Evolutionary conservation across 345 rosid species (phyloP), one percentile per base, ranked within the genome.

Genomic region (Eucalyptus pauciflora): DNA sequence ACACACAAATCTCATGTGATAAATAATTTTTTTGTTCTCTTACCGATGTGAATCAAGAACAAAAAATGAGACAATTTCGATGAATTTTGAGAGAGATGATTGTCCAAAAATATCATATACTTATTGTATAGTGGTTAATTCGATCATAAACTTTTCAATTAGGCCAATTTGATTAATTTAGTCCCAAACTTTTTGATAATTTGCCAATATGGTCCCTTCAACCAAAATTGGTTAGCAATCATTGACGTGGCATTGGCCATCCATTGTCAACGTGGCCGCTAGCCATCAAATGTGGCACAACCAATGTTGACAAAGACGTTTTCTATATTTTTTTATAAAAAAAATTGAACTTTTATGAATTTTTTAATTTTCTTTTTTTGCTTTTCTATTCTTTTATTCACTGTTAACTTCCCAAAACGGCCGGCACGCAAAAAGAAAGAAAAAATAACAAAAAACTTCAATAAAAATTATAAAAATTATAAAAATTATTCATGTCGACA

Each of bases 231-330:
- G 31, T 62, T 62, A 62, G 3, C 13, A 29, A 62, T 62, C 13
- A 14, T 1, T 62, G 16, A 29, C 1, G 8, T 62, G 3, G 4
- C 16, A 27, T 31, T 13, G 0, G 3, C 7, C 69, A 60, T 60
- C 69, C n/a, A 56, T 24, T 1, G 11, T 9, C 9, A 6, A 56
- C 6, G 17, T 50, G 7, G 4, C 17, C 0, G 1, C 29, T 10
- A 18, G 2, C 12, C 62, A 56, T 56, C 62, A 8, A 22, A 56
- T 24, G 29, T 56, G 62, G 13, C 29, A 24, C 27, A 4, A 24
- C 11, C 6, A 0, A 56, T 9, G 12, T 1, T 56, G 4, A 24
- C 13, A 2, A 2, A 24, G 27, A 56, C 0, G 3, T 56, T 56
- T 56, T 56, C 51, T 50, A 50, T 50, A 10, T 33, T 52, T 52